Evolutionary conservation across 768 basidiomycete genomes (phyloP).

Genomic region (Panaeolus cyanescens): DNA sequence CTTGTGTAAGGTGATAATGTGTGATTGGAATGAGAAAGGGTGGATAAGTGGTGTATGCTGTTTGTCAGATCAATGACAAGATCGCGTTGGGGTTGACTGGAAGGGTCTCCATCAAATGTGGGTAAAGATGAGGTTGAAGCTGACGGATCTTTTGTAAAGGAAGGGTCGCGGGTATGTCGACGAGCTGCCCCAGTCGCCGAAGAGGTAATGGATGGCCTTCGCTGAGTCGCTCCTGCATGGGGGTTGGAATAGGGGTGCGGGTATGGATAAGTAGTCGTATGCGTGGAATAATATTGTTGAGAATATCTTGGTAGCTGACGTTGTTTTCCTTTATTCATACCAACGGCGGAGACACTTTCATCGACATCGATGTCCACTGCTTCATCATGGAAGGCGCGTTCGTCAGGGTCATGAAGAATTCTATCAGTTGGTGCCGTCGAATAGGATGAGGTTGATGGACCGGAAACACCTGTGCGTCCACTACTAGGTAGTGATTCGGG

Average conservation of each 20-base stretch:
- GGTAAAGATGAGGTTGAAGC: slow-evolving; percentile 7
- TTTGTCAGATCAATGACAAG: slow-evolving; percentile 69
- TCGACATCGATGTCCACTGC: slow-evolving; percentile 1
- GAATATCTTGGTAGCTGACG: slow-evolving; percentile 6
- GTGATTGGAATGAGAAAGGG: slow-evolving; percentile 87
- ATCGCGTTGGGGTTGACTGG: slow-evolving; percentile 52
- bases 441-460: slow-evolving; percentile 40
- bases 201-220: slow-evolving; percentile 38
- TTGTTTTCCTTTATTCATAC: slow-evolving; percentile 7
- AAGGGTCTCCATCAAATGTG: slow-evolving; percentile 11
- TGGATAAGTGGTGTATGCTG: slow-evolving; percentile 83
- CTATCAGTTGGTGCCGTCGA: slow-evolving; percentile 47
- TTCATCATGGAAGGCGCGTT: slow-evolving; percentile 8
- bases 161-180: neutral
- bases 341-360: slow-evolving; percentile 23
- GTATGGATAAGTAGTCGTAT: slow-evolving; percentile 9
- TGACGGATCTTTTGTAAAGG: slow-evolving; percentile 6
- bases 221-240: slow-evolving; percentile 24
- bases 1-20: slow-evolving; percentile 94
- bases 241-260: slow-evolving; percentile 17
- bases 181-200: slow-evolving; percentile 24
- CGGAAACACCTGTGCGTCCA: slow-evolving; percentile 52
- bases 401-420: slow-evolving; percentile 13
- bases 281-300: slow-evolving; percentile 2
- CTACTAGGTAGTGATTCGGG: slow-evolving; percentile 51